These are phyloP conservation scores for Aspergillus quadrilineatus DNA, from an alignment of 2,329 filamentous ascomycete genomes.

Conservation along the genomic window DNA sequence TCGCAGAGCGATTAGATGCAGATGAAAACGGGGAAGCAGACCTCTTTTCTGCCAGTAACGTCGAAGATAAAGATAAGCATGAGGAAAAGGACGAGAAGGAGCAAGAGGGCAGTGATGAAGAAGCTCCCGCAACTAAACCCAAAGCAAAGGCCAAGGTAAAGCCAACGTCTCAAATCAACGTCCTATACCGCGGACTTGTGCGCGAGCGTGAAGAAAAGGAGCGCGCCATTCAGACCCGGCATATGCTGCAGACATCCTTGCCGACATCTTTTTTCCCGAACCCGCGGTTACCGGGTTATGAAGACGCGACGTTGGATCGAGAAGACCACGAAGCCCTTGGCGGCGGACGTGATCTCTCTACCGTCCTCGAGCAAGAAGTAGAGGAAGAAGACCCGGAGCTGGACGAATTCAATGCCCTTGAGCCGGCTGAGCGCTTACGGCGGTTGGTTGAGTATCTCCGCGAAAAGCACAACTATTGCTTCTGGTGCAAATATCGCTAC, in stretches of 20 bases:
- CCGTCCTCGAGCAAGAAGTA: conserved; percentile 53
- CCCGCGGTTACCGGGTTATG: conserved; percentile 60
- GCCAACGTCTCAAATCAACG: conserved; percentile 66
- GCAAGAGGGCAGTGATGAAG: conserved; percentile 7
- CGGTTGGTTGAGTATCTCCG: conserved; percentile 69
- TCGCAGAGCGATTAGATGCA: conserved; percentile 73
- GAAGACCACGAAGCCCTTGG: conserved; percentile 71
- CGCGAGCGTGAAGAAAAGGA: conserved; percentile 65
- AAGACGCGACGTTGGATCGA: conserved; percentile 67
- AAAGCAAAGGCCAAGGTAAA: conserved; percentile 32
- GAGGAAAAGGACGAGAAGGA: conserved; percentile 17
- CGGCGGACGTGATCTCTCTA: conserved; percentile 47
- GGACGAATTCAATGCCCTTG: conserved; percentile 72
- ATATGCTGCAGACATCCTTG: conserved; percentile 34
- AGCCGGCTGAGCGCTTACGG: conserved; percentile 64
- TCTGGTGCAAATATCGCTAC: conserved; percentile 92
- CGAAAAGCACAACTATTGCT: conserved; percentile 76
- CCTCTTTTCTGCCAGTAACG: neutral
- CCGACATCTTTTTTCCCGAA: conserved; percentile 37
- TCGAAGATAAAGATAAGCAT: conserved; percentile 15
- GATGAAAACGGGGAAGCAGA: conserved; percentile 40
- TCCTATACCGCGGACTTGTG: conserved; percentile 77
- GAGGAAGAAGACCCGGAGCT: conserved; percentile 77
- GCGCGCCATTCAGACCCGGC: conserved; percentile 31
- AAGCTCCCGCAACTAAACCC: neutral